Evolutionary conservation across 345 rosid species (phyloP).

Genomic region (Euphorbia tirucalli): DNA sequence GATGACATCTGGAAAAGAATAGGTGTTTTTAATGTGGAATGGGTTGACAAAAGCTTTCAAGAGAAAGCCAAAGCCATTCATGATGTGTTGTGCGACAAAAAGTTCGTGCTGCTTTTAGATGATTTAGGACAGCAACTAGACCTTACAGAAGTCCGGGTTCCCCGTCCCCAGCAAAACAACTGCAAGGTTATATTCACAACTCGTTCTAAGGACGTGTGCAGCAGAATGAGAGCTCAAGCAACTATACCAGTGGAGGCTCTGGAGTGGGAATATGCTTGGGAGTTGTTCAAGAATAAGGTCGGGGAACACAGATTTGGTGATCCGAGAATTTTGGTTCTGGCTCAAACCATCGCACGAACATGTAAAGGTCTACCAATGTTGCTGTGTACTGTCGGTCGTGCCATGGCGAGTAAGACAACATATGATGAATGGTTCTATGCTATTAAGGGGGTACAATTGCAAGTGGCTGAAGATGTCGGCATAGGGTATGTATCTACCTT

Average conservation of each 20-base stretch:
- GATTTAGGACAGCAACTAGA: background rate
- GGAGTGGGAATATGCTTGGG: background rate
- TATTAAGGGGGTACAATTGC: background rate
- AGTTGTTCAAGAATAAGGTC: background rate
- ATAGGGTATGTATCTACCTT: background rate
- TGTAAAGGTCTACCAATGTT: background rate
- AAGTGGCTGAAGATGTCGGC: background rate
- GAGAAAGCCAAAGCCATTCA: background rate
- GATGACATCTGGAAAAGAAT: slow-evolving; percentile 35
- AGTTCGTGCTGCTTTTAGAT: slow-evolving; percentile 9
- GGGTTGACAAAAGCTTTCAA: slow-evolving; percentile 26
- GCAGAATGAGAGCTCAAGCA: background rate
- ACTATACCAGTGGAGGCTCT: background rate
- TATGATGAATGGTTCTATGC: background rate
- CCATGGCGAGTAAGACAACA: background rate
- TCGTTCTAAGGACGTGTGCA: background rate
- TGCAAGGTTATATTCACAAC: background rate
- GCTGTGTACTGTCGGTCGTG: background rate
- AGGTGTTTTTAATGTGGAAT: slow-evolving; percentile 27
- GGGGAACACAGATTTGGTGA: background rate
- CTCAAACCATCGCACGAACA: background rate
- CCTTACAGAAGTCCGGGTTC: background rate
- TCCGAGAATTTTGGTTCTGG: background rate
- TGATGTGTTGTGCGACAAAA: background rate
- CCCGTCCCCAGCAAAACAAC: background rate